Evolutionary conservation across 129 eudicot species (phyloP).

Genomic region (Escallonia herrerae): DNA sequence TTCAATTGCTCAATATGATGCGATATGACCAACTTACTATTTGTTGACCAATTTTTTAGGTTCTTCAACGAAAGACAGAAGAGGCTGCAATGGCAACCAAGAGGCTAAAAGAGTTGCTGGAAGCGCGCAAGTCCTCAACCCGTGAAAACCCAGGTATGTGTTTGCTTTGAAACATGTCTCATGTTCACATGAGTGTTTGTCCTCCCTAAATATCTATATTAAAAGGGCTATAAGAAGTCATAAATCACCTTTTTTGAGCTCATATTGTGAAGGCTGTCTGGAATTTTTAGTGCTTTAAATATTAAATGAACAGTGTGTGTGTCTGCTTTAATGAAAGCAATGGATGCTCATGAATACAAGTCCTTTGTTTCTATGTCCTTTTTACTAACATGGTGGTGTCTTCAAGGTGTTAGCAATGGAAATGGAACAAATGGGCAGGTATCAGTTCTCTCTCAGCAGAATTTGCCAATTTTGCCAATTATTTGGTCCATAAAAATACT

Average conservation of each 20-base stretch:
- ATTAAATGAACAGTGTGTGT: not conserved
- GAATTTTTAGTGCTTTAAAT: not conserved
- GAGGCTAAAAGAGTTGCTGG: constrained; percentile 92
- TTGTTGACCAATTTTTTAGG: constrained; percentile 37
- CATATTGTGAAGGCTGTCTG: not conserved
- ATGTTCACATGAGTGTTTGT: too few relatives aligned
- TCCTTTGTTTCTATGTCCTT: constrained; percentile 7
- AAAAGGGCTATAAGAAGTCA: not conserved
- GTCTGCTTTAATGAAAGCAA: not conserved
- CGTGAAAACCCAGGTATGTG: constrained; percentile 79
- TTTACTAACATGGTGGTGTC: constrained; percentile 8
- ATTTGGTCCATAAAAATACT: constrained; percentile 4
- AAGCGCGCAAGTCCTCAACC: constrained; percentile 81
- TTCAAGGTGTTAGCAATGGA: constrained; percentile 65
- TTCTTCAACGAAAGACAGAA: constrained; percentile 97
- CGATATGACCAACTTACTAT: not conserved
- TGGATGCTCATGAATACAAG: constrained; percentile 1
- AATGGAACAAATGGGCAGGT: constrained; percentile 85
- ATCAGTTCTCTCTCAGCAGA: constrained; percentile 1
- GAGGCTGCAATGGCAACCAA: constrained; percentile 99
- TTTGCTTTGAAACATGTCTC: not conserved
- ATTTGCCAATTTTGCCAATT: constrained; percentile 9
- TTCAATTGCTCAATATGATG: not conserved
- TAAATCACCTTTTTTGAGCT: not conserved
- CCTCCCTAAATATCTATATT: not conserved